Conservation (phyloP, 2,329 filamentous ascomycete genomes). For the Calonectria pauciramosa region DNA sequence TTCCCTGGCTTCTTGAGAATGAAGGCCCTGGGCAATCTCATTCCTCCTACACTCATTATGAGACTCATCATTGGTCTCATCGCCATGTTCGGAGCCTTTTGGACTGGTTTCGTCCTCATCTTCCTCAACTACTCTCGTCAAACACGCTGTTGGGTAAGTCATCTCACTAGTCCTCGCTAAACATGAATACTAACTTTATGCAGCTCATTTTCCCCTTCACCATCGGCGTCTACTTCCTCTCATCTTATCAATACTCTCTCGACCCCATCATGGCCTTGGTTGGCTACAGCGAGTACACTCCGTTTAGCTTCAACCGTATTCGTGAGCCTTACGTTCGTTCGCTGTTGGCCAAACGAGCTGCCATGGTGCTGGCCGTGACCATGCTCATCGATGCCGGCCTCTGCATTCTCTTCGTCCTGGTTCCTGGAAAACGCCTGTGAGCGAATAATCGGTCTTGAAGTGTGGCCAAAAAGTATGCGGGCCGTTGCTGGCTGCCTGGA, state of each 20-base stretch:
- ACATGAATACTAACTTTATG: constrained; percentile 28
- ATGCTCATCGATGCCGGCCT: constrained; percentile 83
- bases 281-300: constrained; percentile 96
- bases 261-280: constrained; percentile 90
- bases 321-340: constrained; percentile 92
- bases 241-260: constrained; percentile 95
- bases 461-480: constrained; percentile 42
- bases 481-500: constrained; percentile 38
- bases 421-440: constrained; percentile 87
- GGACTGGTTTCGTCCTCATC: constrained; percentile 93
- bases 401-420: constrained; percentile 92
- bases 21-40: constrained; percentile 95
- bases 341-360: constrained; percentile 84
- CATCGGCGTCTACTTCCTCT: constrained; percentile 87
- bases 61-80: constrained; percentile 85
- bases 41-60: constrained; percentile 89
- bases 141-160: constrained; percentile 86
- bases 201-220: constrained; percentile 88
- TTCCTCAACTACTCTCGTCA: constrained; percentile 83
- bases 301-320: constrained; percentile 90
- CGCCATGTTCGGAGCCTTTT: constrained; percentile 91
- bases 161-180: neutral
- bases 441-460: constrained; percentile 12
- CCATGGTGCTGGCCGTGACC: constrained; percentile 85
- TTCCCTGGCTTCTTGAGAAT: constrained; percentile 96